phyloP scores from a whole-genome alignment of 257 asterid species.

The Fraxinus excelsior region DNA sequence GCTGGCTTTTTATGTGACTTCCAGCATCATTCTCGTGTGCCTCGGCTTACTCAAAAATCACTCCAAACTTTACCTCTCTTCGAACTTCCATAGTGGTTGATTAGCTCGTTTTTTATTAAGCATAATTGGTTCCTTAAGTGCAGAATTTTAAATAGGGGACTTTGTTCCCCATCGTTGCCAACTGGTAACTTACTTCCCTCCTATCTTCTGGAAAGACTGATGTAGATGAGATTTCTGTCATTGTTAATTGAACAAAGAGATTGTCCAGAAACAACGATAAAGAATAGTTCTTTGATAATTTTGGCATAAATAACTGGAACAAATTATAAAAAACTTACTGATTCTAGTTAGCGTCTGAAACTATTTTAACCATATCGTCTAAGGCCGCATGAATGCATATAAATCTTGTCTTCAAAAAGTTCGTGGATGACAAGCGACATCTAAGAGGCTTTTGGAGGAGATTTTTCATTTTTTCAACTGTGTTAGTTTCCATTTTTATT shows the following conservation, averaged over 20 bases:
- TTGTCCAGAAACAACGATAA: background rate
- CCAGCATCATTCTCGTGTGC: background rate
- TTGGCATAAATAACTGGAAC: background rate
- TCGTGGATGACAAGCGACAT: background rate
- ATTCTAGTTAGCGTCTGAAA: background rate
- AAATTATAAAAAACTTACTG: background rate
- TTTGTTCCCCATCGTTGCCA: background rate
- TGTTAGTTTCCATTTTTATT: background rate
- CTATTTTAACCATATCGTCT: background rate
- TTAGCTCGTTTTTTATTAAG: no score
- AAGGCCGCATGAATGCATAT: background rate
- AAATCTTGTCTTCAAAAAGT: background rate
- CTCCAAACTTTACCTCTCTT: background rate
- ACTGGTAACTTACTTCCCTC: background rate
- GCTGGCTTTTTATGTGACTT: background rate
- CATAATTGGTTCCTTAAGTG: background rate
- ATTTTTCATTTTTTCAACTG: background rate
- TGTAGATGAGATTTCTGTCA: background rate
- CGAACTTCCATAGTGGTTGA: background rate
- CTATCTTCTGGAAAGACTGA: background rate
- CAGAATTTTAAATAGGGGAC: background rate
- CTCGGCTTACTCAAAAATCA: background rate
- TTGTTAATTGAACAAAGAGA: background rate
- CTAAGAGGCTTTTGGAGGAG: background rate
- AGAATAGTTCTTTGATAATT: no score